phyloP scores from a whole-genome alignment of 129 eudicot species.

The Saposhnikovia divaricata region DNA sequence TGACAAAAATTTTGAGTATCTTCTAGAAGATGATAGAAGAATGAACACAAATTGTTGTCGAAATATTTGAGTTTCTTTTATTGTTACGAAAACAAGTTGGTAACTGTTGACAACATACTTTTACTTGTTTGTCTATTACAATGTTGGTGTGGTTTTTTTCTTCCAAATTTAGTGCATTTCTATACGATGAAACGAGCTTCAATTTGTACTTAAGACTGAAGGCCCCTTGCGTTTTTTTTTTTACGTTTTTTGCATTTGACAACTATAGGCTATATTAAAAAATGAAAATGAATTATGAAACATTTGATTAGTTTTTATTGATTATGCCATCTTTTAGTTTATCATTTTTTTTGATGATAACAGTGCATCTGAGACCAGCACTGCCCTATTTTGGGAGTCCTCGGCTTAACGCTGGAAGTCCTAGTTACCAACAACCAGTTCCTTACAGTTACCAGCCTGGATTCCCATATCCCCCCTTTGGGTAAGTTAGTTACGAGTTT shows the following conservation, averaged over 20 bases:
- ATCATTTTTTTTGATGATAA: slow-evolving; percentile 16
- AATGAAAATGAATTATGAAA: not conserved
- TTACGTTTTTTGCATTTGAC: not conserved
- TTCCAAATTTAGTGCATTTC: not conserved
- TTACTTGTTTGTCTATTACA: not conserved
- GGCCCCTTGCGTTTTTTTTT: not conserved
- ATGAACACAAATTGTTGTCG: too few species aligned
- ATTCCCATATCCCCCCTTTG: slow-evolving; percentile 39
- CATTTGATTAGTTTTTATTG: not conserved
- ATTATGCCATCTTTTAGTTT: not conserved
- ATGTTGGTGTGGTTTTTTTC: not conserved
- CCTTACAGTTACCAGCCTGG: slow-evolving; percentile 51
- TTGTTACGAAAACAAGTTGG: not conserved
- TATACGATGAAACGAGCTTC: not conserved
- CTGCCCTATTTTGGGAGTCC: slow-evolving; percentile 35
- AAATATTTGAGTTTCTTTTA: too few species aligned
- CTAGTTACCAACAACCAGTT: slow-evolving; percentile 41
- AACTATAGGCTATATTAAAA: not conserved
- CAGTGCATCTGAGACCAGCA: slow-evolving; percentile 43
- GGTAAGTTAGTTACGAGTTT: slow-evolving; percentile 23
- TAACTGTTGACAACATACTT: not conserved
- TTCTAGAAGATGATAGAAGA: too few species aligned
- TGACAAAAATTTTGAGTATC: not conserved
- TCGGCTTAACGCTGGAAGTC: slow-evolving; percentile 37
- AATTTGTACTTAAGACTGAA: not conserved